Percentiles rank a stretch among this genome's conserved stretches.
phyloP scores from a whole-genome alignment of 2,329 filamentous ascomycete genomes.

The Coniochaeta sp. region DNA sequence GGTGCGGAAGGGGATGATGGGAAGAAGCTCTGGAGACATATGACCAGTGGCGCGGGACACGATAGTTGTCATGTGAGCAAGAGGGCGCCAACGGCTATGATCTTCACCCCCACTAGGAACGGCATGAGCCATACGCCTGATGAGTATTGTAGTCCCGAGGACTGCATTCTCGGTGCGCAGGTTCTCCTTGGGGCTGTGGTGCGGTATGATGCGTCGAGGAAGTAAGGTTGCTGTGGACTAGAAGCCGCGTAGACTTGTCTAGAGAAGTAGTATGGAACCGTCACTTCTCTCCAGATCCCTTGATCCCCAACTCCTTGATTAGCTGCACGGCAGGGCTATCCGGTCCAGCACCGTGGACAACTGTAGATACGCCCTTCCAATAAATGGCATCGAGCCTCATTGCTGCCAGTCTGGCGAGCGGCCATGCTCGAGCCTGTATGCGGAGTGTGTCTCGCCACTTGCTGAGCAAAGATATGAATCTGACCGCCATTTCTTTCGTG shows the following conservation, averaged over 20 bases:
- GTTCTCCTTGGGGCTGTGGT: conserved; percentile 31
- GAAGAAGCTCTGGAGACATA: conserved; percentile 11
- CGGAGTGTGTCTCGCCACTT: conserved; percentile 17
- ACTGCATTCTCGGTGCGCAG: conserved; percentile 49
- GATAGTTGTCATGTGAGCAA: conserved; percentile 53
- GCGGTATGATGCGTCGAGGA: conserved; percentile 11
- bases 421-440: conserved; percentile 16
- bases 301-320: conserved; percentile 4
- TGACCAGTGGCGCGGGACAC: conserved; percentile 36
- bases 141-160: conserved; percentile 53
- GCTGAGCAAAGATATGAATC: conserved; percentile 11
- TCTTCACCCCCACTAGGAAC: conserved; percentile 58
- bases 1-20: conserved; percentile 21
- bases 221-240: background rate
- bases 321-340: conserved; percentile 15
- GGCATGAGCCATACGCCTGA: conserved; percentile 58
- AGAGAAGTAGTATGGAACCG: background rate
- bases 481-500: conserved; percentile 11
- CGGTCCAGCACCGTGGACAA: conserved; percentile 11
- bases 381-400: conserved; percentile 17
- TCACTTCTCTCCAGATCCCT: background rate
- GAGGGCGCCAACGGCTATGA: conserved; percentile 57
- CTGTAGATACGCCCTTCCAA: conserved; percentile 15
- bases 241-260: background rate
- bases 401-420: conserved; percentile 15